Evolutionary conservation across 176 grass and related monocot species (phyloP).

Genomic region (Cocos nucifera): DNA sequence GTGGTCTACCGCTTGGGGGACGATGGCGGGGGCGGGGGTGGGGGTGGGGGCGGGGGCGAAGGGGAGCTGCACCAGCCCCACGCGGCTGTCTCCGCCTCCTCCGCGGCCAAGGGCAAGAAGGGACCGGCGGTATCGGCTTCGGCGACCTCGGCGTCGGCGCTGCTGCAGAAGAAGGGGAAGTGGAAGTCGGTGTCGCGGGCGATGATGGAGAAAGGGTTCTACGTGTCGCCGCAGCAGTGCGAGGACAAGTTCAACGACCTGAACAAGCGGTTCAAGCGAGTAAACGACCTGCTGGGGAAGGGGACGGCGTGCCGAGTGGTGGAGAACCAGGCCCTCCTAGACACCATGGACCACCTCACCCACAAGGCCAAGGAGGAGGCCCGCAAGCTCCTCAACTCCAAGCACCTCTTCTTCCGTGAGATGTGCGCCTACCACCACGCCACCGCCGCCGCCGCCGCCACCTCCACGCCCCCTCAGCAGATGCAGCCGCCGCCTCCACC

Average conservation of each 20-base stretch:
- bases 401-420: conserved; percentile 94
- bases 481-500: not conserved
- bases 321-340: conserved; percentile 64
- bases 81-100: no score
- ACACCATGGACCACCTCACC: conserved; percentile 51
- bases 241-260: conserved; percentile 99
- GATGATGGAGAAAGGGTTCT: conserved; percentile 67
- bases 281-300: conserved; percentile 77
- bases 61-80: not conserved
- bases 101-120: conserved; percentile 17
- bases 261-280: conserved; percentile 94
- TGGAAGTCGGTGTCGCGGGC: conserved; percentile 82
- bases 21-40: conserved; percentile 34
- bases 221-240: conserved; percentile 93
- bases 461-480: not conserved
- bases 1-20: conserved; percentile 71
- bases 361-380: conserved; percentile 76
- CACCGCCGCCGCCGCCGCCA: not conserved
- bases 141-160: conserved; percentile 11
- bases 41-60: conserved; percentile 11
- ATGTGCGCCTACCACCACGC: conserved; percentile 95
- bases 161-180: conserved; percentile 82
- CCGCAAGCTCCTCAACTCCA: conserved; percentile 86
- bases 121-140: conserved; percentile 11
- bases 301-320: conserved; percentile 75